Base-by-base conservation (phyloP, 1,284 basidiomycete genomes). In the Pseudozyma tsukubaensis region DNA sequence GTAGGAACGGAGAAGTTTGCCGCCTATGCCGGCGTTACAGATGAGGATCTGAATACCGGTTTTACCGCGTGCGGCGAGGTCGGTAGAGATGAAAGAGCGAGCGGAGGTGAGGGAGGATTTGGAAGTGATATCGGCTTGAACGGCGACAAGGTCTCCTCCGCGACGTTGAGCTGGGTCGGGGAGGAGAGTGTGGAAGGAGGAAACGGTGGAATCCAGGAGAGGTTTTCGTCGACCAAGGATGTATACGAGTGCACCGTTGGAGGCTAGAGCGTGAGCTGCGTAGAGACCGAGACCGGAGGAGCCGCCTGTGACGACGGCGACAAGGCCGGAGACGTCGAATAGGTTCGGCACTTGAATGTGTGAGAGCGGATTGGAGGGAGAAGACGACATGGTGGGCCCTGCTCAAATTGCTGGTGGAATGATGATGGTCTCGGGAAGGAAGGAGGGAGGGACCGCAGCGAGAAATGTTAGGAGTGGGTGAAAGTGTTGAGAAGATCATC, bases 231-330 rank as follows among this genome's bases (percentile, higher is more conserved):
- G 65, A 4, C 73, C 76, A 34, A 76, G 34, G 29, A 78, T 78
- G 52, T 76, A 78, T 4, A 78, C 76, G 6, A 68, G 51, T 0
- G 72, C 72, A 1, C 76, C 76, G 50, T 78, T 73, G n/a, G 59
- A 42, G 0, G 76, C 76, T 7, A 76, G 59, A 2, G 69, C 70
- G 10, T 74, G 70, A 1, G 76, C 76, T 2, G 72, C 70, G 48
- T 72, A 76, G 9, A 72, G 62, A 13, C 76, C 76, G 1, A 78
- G 51, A 0, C 76, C 76, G 2, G 72, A 59, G 3, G 58, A 52
- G 13, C 72, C 76, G 10, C 76, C 76, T 6, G 76, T 78, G 32
- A 78, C 54, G 12, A 78, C 62, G 34, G 54, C 59, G 13, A 50
- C 50, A 10, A 72, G 60, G 4, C 44, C 52, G 13, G 39, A 13